Evolutionary conservation across 371 early-diverging fungal species (phyloP).

Genomic region (Rhizomucor pusillus): DNA sequence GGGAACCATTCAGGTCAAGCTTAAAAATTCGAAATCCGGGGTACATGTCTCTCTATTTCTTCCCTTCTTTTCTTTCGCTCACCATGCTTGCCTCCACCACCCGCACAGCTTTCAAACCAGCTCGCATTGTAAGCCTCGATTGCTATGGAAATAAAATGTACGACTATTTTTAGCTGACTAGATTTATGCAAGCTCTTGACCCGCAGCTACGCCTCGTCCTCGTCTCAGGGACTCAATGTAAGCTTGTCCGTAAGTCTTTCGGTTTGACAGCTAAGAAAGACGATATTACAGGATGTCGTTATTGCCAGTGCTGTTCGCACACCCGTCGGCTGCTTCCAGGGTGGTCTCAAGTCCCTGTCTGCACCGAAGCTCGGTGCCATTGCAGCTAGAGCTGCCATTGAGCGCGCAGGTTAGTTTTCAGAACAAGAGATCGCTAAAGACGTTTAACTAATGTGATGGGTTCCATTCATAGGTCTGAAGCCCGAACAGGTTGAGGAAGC

Average conservation of each 20-base stretch:
- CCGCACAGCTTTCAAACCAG: constrained; percentile 20
- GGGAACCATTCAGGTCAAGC: too few species aligned
- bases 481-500: constrained; percentile 83
- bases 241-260: not conserved
- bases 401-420: constrained; percentile 47
- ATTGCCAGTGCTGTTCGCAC: constrained; percentile 67
- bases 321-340: constrained; percentile 75
- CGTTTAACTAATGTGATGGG: not conserved
- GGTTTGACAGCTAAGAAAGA: not conserved
- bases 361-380: constrained; percentile 71
- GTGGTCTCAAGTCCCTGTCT: constrained; percentile 60
- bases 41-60: not conserved
- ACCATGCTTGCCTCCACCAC: constrained; percentile 19
- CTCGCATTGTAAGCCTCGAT: constrained; percentile 15
- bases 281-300: constrained; percentile 51
- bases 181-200: constrained; percentile 16
- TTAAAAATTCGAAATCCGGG: too few species aligned
- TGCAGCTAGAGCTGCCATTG: constrained; percentile 73
- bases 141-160: too few species aligned
- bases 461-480: constrained; percentile 42
- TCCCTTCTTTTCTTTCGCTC: constrained; percentile 2
- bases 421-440: too few species aligned
- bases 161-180: too few species aligned
- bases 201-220: constrained; percentile 17
- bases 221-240: constrained; percentile 22